Base-by-base conservation (phyloP, 495 filamentous ascomycete genomes). In the Aspergillus leporis region DNA sequence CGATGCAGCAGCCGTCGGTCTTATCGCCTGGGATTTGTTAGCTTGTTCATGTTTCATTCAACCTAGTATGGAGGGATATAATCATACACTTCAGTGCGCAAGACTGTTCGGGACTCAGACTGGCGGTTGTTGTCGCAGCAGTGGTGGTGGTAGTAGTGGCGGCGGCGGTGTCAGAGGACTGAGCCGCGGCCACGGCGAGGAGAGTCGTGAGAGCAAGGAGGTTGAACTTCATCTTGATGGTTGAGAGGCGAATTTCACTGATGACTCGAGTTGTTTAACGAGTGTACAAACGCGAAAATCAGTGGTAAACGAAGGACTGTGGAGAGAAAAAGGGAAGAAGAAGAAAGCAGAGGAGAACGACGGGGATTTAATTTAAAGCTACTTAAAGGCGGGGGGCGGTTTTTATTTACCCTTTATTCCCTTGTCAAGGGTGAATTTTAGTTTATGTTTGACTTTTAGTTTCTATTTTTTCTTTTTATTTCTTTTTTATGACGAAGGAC, bases 181-280 rank as follows among this genome's bases (percentile, higher is more conserved):
- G 66, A 38, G 71, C 70, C 25, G 61, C 72, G 38, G 70, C 70
- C 49, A 80, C 46, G 58, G 67, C 71, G 49, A 75, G 56, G 36
- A 78, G 59, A 40, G 69, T 62, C 48, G 73, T 66, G 31, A 80
- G 56, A 36, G 70, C 68, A 50, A 80, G 25, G 51, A 77, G 22
- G 54, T 56, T 75, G 67, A 79, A 54, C 72, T 79, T 78, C 77
- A 79, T 79, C 36, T 56, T 71, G 72, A 63, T 34, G 41, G 32
- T 48, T 54, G 18, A 18, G 49, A 28, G 55, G 47, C 43, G 47
- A 59, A 59, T 50, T 41, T 53, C 51, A n/a, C 50, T 53, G 51
- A 30, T 23, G 32, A 49, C 48, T 56, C 63, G 58, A 46, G 45
- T 61, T 53, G 12, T 46, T 55, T 31, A 60, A 61, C 43, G 58